Evolutionary conservation across 805 yeast genomes (phyloP).

Genomic region (Lipomyces kockii): DNA sequence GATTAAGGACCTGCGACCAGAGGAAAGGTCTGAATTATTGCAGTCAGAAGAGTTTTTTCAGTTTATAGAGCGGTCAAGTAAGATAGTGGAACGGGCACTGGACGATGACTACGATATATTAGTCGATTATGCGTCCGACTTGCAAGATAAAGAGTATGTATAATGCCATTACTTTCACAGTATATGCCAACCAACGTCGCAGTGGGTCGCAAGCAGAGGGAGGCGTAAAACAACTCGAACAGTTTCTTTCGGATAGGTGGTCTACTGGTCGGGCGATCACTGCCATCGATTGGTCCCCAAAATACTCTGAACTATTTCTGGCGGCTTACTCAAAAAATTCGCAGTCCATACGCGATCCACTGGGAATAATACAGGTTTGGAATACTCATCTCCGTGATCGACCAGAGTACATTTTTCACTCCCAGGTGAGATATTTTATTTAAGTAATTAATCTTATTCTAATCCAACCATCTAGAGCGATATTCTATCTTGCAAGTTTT

Average conservation of each 20-base stretch:
- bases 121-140: constrained; percentile 40
- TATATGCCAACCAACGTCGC: constrained; percentile 1
- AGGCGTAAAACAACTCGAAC: constrained; percentile 32
- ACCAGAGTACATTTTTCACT: constrained; percentile 52
- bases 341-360: constrained; percentile 36
- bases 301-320: constrained; percentile 46
- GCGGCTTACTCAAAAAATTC: constrained; percentile 42
- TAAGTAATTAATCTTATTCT: background rate
- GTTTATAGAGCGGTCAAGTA: constrained; percentile 35
- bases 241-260: constrained; percentile 35
- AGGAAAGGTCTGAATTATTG: constrained; percentile 9
- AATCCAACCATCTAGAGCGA: constrained; percentile 41
- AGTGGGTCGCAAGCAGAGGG: constrained; percentile 26
- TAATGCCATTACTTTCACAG: background rate
- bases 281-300: constrained; percentile 47
- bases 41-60: constrained; percentile 5
- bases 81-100: constrained; percentile 44
- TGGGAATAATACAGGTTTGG: constrained; percentile 48
- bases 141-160: constrained; percentile 13
- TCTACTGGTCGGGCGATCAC: constrained; percentile 43
- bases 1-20: background rate
- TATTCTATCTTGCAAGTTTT: constrained; percentile 51
- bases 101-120: constrained; percentile 43
- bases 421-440: constrained; percentile 40
- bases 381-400: constrained; percentile 42